Conservation (phyloP, 1,139 yeast genomes). For the Geotrichum bryndzae region DNA sequence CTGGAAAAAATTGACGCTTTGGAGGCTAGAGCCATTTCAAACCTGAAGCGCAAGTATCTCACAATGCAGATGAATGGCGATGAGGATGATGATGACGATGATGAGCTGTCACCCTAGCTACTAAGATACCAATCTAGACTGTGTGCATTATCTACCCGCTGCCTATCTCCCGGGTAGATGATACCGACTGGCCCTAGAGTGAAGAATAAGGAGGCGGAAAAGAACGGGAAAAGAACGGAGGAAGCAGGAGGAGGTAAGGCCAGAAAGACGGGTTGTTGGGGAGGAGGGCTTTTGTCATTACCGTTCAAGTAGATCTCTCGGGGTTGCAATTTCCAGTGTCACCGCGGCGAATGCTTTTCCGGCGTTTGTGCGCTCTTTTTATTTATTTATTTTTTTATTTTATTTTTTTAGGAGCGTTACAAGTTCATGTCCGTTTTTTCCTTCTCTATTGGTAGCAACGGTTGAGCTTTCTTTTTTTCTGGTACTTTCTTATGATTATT, state of each 20-base stretch:
- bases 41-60: conserved; percentile 9
- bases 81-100: neutral
- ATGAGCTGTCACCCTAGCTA: neutral
- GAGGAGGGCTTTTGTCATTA: no score
- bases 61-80: conserved; percentile 5
- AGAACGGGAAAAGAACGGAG: no score
- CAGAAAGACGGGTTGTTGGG: no score
- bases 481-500: neutral
- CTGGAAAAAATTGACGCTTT: conserved; percentile 8
- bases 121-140: no score
- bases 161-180: neutral
- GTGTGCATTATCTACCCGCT: no score
- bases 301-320: neutral
- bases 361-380: neutral
- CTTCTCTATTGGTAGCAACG: neutral
- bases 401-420: no score
- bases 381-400: no score
- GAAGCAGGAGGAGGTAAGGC: no score
- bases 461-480: neutral
- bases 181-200: neutral
- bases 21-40: conserved; percentile 7
- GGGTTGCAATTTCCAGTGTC: neutral
- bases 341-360: neutral
- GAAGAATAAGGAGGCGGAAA: no score
- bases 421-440: neutral